Evolutionary conservation across 768 basidiomycete species (phyloP), one percentile per base, ranked within the genome.

Genomic region (Clavaria fumosa): DNA sequence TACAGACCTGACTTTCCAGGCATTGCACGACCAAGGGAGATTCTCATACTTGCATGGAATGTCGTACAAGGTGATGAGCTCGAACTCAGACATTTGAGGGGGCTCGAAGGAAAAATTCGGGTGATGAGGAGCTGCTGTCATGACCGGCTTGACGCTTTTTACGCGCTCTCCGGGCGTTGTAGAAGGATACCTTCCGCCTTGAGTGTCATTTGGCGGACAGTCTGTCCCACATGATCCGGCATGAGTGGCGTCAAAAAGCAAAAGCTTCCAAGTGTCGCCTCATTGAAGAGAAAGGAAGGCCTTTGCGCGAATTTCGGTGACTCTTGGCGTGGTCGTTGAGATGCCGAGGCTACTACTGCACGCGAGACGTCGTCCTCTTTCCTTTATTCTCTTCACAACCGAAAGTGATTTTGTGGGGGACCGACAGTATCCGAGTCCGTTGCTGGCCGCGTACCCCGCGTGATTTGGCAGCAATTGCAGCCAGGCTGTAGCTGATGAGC

Each of bases 1-100:
- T 7, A 20, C 53, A 35, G 28, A 62, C 68, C 69, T 47, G 9
- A 53, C 50, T 47, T 64, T 67, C 62, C 61, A 66, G 23, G 63
- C 61, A 41, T 67, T 69, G 5, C 64, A 61, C 4, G 64, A 63
- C 59, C 62, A 68, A 5, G 58, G 53, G 3, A 48, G 51, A 33
- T 5, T 37, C 1, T 46, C 38, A 4, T 53, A 35, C 27, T 45
- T 53, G 23, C 57, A 55, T 15, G 62, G 60, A 28, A 70, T 60
- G 38, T 69, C 69, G 50, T 67, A 70, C 31, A 67, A 50, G 14
- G 47, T 51, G 41, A 64, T 60, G 40, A 52, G 23, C 48, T 48
- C 17, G 43, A 45, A 31, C 41, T 39, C 38, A 24, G 14, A 14
- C 14, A 9, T 9, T 9, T 14, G 9, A 28, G 9, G 14, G 14